Percentiles rank a stretch among this genome's conserved stretches.
Evolutionary conservation across 441 rosid genomes (phyloP).

Genomic region (Erysimum pusillum): DNA sequence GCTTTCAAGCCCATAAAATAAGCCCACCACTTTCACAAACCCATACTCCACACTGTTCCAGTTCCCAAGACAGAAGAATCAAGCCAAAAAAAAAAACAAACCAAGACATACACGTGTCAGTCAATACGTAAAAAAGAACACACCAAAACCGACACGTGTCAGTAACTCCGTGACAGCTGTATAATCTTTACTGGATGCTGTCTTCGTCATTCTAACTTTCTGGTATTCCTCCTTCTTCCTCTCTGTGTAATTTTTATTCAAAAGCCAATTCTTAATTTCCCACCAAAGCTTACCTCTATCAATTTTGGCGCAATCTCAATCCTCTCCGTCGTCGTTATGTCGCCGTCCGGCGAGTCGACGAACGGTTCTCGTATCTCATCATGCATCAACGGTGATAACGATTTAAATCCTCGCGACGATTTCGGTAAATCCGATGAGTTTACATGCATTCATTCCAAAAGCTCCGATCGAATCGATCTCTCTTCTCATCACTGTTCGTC

Average conservation of each 20-base stretch:
- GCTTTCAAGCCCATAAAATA: conserved; percentile 11
- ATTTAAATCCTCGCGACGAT: conserved; percentile 28
- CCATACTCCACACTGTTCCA: neutral
- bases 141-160: conserved; percentile 38
- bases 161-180: conserved; percentile 12
- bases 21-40: neutral
- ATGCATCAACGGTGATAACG: conserved; percentile 17
- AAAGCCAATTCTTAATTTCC: conserved; percentile 25
- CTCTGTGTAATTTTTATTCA: conserved; percentile 46
- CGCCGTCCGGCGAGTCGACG: conserved; percentile 40
- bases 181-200: conserved; percentile 1
- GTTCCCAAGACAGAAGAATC: neutral
- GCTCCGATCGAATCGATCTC: conserved; percentile 28
- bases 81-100: neutral
- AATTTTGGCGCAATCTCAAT: conserved; percentile 15
- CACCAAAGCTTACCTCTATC: conserved; percentile 32
- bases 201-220: neutral
- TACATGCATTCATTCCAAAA: conserved; percentile 53
- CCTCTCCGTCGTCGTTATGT: conserved; percentile 40
- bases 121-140: neutral
- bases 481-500: conserved; percentile 40
- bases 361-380: conserved; percentile 38
- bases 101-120: conserved; percentile 38
- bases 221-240: conserved; percentile 3
- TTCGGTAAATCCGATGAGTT: conserved; percentile 30